Evolutionary conservation across 805 yeast species (phyloP).

Genomic region (Starmerella bacillaris): DNA sequence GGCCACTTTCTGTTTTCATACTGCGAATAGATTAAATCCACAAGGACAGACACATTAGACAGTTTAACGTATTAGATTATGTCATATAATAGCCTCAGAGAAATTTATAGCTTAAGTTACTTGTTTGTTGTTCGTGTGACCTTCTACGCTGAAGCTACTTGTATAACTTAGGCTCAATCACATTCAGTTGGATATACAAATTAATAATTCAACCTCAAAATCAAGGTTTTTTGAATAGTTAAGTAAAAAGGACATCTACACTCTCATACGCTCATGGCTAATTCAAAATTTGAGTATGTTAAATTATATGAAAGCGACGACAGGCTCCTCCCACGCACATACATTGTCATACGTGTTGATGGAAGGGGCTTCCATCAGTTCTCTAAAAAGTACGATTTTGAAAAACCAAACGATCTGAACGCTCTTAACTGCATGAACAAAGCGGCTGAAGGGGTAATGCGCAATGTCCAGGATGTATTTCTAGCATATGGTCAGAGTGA

Average conservation of each 20-base stretch:
- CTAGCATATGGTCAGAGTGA: constrained; percentile 91
- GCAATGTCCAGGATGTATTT: constrained; percentile 49
- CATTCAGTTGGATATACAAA: too few relatives aligned
- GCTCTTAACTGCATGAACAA: constrained; percentile 70
- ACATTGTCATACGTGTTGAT: constrained; percentile 71
- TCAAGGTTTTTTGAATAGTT: not conserved
- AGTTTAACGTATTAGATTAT: too few relatives aligned
- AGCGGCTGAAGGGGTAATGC: constrained; percentile 51
- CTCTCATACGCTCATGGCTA: too few relatives aligned
- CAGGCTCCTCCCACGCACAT: constrained; percentile 56
- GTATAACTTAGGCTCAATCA: too few relatives aligned
- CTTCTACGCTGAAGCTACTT: too few relatives aligned
- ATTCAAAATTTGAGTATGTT: constrained; percentile 76
- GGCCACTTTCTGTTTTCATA: too few relatives aligned
- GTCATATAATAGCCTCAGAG: too few relatives aligned
- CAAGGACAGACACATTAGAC: too few relatives aligned
- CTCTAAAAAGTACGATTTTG: constrained; percentile 52
- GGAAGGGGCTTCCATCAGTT: constrained; percentile 84
- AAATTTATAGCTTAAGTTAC: too few relatives aligned
- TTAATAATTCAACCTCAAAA: not conserved
- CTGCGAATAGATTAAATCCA: too few relatives aligned
- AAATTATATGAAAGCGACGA: constrained; percentile 60
- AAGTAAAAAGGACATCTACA: too few relatives aligned
- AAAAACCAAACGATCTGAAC: constrained; percentile 67
- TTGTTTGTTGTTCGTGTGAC: too few relatives aligned